Evolutionary conservation across 78 protist genomes (phyloP).

Genomic region (Mastigamoeba balamuthi): DNA sequence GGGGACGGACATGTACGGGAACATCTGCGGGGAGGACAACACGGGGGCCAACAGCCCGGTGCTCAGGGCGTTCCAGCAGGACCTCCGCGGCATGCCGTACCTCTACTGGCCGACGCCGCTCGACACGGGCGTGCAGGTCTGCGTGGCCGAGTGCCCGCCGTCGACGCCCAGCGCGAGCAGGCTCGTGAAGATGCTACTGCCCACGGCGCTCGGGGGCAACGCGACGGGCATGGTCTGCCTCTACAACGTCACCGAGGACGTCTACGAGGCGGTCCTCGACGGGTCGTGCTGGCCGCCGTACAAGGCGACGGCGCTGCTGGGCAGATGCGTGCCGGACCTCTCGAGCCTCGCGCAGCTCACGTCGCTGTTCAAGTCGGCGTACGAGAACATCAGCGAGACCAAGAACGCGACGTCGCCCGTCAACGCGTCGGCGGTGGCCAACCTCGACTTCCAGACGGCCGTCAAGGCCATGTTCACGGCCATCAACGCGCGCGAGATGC

Average conservation of each 20-base stretch:
- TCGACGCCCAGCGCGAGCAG: no score
- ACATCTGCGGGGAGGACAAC: conserved; percentile 39
- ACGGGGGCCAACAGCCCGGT: conserved; percentile 8
- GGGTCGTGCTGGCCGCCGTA: conserved; percentile 6
- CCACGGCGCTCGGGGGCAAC: no score
- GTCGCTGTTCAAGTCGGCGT: no score
- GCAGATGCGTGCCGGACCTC: neutral
- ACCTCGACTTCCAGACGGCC: no score
- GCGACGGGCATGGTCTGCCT: no score
- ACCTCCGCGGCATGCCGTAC: neutral
- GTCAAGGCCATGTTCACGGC: no score
- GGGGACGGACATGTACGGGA: conserved; percentile 47
- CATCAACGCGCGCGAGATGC: neutral
- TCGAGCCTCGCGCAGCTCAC: neutral
- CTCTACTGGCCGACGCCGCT: conserved; percentile 11
- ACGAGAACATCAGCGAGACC: neutral
- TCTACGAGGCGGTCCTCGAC: neutral
- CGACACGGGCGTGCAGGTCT: conserved; percentile 2
- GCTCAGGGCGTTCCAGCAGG: conserved; percentile 7
- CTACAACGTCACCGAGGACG: neutral
- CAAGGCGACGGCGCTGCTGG: neutral
- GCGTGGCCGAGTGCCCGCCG: conserved; percentile 32
- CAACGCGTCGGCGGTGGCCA: neutral
- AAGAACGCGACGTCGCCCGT: neutral
- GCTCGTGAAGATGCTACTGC: no score